These are phyloP conservation scores for Diacronema lutheri DNA, from an alignment of 78 protist species.

Conservation along the genomic window DNA sequence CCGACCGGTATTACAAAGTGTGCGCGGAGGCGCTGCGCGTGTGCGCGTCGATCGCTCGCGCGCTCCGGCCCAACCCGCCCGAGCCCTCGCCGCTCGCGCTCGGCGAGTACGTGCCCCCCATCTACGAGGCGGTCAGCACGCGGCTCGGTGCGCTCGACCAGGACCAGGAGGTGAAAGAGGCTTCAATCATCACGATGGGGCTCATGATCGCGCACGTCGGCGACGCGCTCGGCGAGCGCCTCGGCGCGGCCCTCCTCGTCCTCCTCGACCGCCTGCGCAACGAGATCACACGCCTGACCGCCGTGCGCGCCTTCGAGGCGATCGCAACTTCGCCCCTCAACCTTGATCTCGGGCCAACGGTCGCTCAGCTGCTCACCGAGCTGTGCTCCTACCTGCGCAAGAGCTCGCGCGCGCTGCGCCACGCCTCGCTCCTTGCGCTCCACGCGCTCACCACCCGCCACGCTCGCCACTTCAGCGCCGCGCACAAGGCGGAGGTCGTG, in stretches of 20 bases:
- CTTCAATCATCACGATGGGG: constrained; percentile 73
- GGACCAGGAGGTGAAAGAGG: constrained; percentile 93
- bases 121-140: constrained; percentile 48
- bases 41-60: constrained; percentile 1
- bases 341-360: too few species aligned
- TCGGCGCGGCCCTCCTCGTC: constrained; percentile 11
- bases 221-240: constrained; percentile 1
- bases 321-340: not conserved
- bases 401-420: constrained; percentile 26
- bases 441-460: not conserved
- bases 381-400: constrained; percentile 33
- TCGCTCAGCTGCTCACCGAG: not conserved
- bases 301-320: constrained; percentile 43
- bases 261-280: constrained; percentile 76
- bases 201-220: constrained; percentile 63
- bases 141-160: constrained; percentile 76
- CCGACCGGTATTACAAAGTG: constrained; percentile 76
- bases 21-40: constrained; percentile 76
- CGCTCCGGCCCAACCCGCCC: constrained; percentile 1
- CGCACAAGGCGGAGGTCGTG: not conserved
- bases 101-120: not conserved
- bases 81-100: not conserved
- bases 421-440: constrained; percentile 35
- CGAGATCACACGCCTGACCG: constrained; percentile 81
- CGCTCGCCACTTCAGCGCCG: not conserved